Evolutionary conservation across 768 basidiomycete genomes (phyloP).

Genomic region (Dacryopinax primogenitus): DNA sequence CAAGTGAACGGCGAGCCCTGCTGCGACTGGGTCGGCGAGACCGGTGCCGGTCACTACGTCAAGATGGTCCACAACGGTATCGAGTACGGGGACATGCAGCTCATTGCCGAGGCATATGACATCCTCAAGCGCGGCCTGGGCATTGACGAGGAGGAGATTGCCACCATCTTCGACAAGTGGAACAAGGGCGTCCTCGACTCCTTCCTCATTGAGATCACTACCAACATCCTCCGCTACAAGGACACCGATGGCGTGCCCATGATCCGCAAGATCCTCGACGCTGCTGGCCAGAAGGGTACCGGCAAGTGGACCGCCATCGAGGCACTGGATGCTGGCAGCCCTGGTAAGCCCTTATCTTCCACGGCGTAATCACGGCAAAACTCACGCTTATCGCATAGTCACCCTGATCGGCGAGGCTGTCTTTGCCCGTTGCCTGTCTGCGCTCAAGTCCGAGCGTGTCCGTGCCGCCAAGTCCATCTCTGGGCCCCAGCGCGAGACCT

Average conservation of each 20-base stretch:
- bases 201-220: slow-evolving; percentile 96
- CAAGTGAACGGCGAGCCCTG: slow-evolving; percentile 92
- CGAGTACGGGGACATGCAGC: slow-evolving; percentile 99
- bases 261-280: slow-evolving; percentile 85
- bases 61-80: slow-evolving; percentile 71
- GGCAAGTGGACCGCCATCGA: slow-evolving; percentile 99
- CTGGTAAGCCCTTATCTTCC: slow-evolving; percentile 39
- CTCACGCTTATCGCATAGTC: slow-evolving; percentile 37
- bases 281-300: slow-evolving; percentile 97
- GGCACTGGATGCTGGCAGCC: slow-evolving; percentile 82
- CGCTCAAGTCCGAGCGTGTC: slow-evolving; percentile 89
- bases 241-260: slow-evolving; percentile 89
- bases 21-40: slow-evolving; percentile 99
- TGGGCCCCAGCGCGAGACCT: slow-evolving; percentile 82
- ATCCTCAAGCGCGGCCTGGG: slow-evolving; percentile 95
- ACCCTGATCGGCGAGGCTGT: slow-evolving; percentile 99
- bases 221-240: slow-evolving; percentile 92
- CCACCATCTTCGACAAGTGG: slow-evolving; percentile 87
- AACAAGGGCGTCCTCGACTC: slow-evolving; percentile 99
- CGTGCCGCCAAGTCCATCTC: slow-evolving; percentile 83
- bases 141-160: slow-evolving; percentile 75
- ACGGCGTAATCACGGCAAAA: background rate
- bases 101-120: slow-evolving; percentile 97
- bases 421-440: slow-evolving; percentile 93
- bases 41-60: slow-evolving; percentile 93